Evolutionary conservation across 2,329 filamentous ascomycete species (phyloP), one percentile per base, ranked within the genome.

Genomic region (Tolypocladium paradoxum): DNA sequence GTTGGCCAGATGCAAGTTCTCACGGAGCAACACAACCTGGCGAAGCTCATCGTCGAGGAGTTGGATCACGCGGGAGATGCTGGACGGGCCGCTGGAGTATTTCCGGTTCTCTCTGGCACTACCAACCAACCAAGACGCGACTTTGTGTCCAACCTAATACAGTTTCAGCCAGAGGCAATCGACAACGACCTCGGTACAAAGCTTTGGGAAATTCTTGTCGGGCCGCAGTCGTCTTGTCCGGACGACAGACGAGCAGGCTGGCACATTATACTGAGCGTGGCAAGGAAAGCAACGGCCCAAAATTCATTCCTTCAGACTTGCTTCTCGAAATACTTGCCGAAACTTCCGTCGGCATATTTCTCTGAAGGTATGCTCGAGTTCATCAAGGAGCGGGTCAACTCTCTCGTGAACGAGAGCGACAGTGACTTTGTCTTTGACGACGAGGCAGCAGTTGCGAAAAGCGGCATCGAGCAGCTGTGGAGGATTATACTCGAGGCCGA

Each of bases 181-280:
- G 77, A 81, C 0, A 62, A 73, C 3, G 78, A 85, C 1, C 73
- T 88, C 4, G 83, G 85, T 18, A 71, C 74, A 43, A 74, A 73
- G 14, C 75, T 95, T 2, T 95, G 89, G 88, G 75, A 85, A 53
- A 73, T 85, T 38, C 74, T 93, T 29, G 82, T 95, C 48, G 87
- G 89, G 14, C 73, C 77, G 5, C 70, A 75, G 38, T 81, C 83
- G 4, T 70, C 82, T 4, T 81, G 78, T 27, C 70, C 76, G 4
- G 75, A 79, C 9, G 83, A 88, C 55, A 77, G 87, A 52, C 77
- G 81, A 55, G 71, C 76, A 16, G 85, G 84, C 0, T 95, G 90
- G 90, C 72, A 78, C 29, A 78, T 85, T 53, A 68, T 92, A 50
- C 77, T 81, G 64, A 59, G 60, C 20, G 69, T 76, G 24, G 67